Base-by-base conservation (phyloP, 2,329 filamentous ascomycete genomes). In the Septoria petroselini region DNA sequence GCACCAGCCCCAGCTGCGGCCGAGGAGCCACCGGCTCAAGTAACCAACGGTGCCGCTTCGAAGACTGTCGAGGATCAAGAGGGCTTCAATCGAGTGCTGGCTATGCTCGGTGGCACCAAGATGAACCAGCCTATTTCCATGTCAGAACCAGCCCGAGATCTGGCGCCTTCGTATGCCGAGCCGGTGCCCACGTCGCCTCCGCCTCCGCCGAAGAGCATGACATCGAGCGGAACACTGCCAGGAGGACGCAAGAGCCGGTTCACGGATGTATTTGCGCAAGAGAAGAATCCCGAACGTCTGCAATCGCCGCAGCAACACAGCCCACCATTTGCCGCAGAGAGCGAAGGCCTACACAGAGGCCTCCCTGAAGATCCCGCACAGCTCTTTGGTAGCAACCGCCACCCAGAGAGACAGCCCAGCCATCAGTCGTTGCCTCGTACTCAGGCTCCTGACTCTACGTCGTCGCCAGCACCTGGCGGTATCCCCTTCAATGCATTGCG, bases 1-100 rank as follows among this genome's bases (percentile, higher is more conserved):
- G 55, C 55, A n/a, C 53, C 58, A 9, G 29, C 55, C 21, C 48
- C 56, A 23, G 33, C 34, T 6, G 42, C 49, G 14, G 48, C 51
- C 8, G 50, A 55, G 14, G 48, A 54, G 18, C 44, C 41, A 18
- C 48, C 14, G n/a, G 18, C 30, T 15, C 30, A 45, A 27, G 54
- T 57, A 41, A 58, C 68, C 46, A 63, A 51, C 37, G 61, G 60
- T 45, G 41, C 56, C 3, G 54, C 63, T 7, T 66, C 68, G 46
- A 68, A 70, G 15, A 71, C 75, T 8, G 82, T 83, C 54, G 80
- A 83, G 44, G 91, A 95, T 63, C 88, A 89, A 68, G 86, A 90
- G 67, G 91, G 89, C 17, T 95, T 96, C 69, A 59, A 64, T 39
- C 50, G 58, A 14, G 80, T 96, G 38, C 74, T 95, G 29, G 81